phyloP scores from a whole-genome alignment of 345 rosid species.

The Theobroma cacao region DNA sequence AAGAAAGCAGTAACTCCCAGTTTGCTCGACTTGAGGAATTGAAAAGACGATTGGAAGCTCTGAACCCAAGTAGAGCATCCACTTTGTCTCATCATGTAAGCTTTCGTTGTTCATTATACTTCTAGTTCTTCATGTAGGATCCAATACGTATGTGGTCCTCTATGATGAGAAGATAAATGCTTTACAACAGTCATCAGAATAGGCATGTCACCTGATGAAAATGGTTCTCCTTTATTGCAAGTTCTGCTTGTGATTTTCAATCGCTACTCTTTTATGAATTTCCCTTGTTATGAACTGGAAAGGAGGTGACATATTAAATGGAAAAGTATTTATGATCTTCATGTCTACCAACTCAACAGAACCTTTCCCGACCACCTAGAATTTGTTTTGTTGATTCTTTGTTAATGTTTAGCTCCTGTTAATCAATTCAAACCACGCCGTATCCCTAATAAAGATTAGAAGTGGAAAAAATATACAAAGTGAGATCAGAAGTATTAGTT shows the following conservation, averaged over 20 bases:
- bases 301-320: not conserved
- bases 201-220: not conserved
- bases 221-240: not conserved
- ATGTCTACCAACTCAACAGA: not conserved
- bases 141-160: not conserved
- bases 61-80: conserved; percentile 62
- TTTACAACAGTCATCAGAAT: not conserved
- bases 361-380: not conserved
- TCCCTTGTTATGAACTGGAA: not conserved
- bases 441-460: not conserved
- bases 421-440: not conserved
- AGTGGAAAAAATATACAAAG: not conserved
- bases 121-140: not conserved
- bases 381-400: not conserved
- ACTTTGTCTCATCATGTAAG: conserved; percentile 43
- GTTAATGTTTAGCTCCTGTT: not conserved
- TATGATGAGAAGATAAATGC: not conserved
- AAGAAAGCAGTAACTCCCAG: conserved; percentile 73
- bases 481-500: not conserved
- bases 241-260: not conserved
- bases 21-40: conserved; percentile 75
- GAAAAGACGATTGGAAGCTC: conserved; percentile 75
- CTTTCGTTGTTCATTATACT: conserved; percentile 16
- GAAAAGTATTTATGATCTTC: not conserved
- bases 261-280: not conserved